Conservation (phyloP, 345 rosid species). For the Lepidium africanum region DNA sequence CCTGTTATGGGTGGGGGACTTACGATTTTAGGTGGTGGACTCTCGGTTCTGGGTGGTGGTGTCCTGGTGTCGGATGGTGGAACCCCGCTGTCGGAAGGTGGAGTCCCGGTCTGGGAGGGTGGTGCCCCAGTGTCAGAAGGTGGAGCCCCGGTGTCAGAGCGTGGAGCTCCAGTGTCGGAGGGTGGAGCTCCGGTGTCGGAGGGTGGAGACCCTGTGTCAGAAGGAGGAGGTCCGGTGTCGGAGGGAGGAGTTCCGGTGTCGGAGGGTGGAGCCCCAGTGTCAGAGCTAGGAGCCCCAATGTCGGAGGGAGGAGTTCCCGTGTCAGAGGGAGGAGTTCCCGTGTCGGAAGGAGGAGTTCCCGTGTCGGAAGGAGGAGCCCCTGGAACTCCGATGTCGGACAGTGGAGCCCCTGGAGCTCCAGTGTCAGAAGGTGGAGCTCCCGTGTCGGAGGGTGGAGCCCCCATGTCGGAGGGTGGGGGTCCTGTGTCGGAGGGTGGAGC, state of each 20-base stretch:
- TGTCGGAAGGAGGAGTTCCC: neutral
- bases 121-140: no score
- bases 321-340: neutral
- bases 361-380: neutral
- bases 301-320: no score
- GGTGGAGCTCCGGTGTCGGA: neutral
- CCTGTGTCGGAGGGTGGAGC: neutral
- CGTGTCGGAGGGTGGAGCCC: neutral
- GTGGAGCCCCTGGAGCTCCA: neutral
- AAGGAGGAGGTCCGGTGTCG: neutral
- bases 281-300: no score
- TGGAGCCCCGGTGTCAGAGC: neutral
- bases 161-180: neutral
- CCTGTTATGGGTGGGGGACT: no score
- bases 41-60: neutral
- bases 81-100: neutral
- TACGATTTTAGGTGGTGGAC: neutral
- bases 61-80: neutral
- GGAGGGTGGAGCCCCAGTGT: neutral
- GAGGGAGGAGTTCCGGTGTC: neutral
- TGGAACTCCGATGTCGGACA: neutral
- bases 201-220: neutral
- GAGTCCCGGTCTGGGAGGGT: no score
- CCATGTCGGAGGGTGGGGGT: neutral
- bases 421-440: neutral